Base-by-base conservation (phyloP, 192 early-diverging fungal species). In the Chytriomyces sp. region DNA sequence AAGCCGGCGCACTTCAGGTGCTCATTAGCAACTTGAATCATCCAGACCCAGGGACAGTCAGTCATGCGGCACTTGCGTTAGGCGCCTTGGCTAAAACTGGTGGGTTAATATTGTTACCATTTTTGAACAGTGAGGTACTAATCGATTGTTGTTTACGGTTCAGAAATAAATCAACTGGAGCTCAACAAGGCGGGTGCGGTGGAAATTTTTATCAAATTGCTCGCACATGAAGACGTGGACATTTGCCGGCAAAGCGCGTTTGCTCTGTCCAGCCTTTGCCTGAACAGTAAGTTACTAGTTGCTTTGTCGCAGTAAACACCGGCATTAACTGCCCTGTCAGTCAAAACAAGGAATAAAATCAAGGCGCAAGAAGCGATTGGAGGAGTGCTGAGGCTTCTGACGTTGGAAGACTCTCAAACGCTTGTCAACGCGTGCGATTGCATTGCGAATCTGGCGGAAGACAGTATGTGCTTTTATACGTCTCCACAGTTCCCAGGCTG, bases 391-490 rank as follows among this genome's bases (percentile, higher is more conserved):
- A 77, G 77, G 50, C 80, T 87, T 48, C 77, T 89, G 13, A 46
- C 53, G 5, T 60, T 50, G 45, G 82, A 85, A 20, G 87, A 89
- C 65, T 26, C 74, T 9, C 75, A 76, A 53, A 83, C 82, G 0
- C n/a, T 84, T 20, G 76, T 85, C 11, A 87, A 88, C 76, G 79
- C 86, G 0, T 69, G 78, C 49, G 85, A 89, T n/a, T 89, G 86
- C 63, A 28, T 89, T 7, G 69, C 80, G 20, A 85, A 83, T 60
- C 50, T 89, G 45, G 79, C 85, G 5, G 87, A 89, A 67, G 88
- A 89, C 70, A 77, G 87, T 45, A 0, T 0, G 46, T 10, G 11
- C 49, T 1, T 50, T 81, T 67, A 28, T 53, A 48, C 20, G 26
- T 5, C 35, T 35, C 35, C 35, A 61, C 18, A 45, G 16, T 23